Percentiles rank a stretch among this genome's conserved stretches.
Evolutionary conservation across 768 basidiomycete genomes (phyloP).

Genomic region (Sarcomyxa edulis): DNA sequence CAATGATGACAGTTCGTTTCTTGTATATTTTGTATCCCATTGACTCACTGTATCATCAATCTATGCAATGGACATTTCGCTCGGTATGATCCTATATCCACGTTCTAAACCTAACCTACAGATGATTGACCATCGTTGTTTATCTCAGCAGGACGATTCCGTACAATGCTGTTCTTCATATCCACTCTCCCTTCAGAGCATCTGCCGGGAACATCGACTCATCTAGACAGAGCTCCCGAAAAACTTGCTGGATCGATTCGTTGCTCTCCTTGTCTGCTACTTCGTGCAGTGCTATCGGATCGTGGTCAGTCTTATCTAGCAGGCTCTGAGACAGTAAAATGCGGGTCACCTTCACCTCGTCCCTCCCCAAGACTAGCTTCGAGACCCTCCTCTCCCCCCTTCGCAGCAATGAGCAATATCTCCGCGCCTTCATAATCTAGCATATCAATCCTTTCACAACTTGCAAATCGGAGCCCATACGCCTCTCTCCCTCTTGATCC

Average conservation of each 20-base stretch:
- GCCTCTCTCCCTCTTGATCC: conserved; percentile 36
- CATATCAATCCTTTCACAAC: conserved; percentile 43
- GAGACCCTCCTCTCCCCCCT: conserved; percentile 40
- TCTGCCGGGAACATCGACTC: conserved; percentile 35
- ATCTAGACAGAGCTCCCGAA: conserved; percentile 42
- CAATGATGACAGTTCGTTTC: conserved; percentile 11
- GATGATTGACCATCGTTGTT: no score
- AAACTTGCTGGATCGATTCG: conserved; percentile 32
- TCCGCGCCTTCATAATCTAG: conserved; percentile 53
- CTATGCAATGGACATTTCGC: no score
- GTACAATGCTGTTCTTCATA: conserved; percentile 20
- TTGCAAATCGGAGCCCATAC: conserved; percentile 46
- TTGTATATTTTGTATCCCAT: no score
- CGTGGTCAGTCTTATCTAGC: conserved; percentile 6
- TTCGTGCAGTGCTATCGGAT: conserved; percentile 31
- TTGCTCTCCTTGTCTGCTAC: conserved; percentile 32
- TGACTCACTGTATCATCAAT: no score
- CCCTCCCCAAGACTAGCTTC: conserved; percentile 47
- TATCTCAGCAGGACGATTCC: no score
- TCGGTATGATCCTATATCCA: no score
- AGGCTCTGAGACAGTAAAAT: conserved; percentile 4
- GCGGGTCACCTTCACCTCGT: conserved; percentile 40
- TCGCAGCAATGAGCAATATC: conserved; percentile 48
- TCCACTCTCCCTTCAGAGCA: conserved; percentile 49
- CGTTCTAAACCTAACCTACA: no score